Evolutionary conservation across 306 rosid species (phyloP), one percentile per base, ranked within the genome.

Genomic region (Benincasa hispida): DNA sequence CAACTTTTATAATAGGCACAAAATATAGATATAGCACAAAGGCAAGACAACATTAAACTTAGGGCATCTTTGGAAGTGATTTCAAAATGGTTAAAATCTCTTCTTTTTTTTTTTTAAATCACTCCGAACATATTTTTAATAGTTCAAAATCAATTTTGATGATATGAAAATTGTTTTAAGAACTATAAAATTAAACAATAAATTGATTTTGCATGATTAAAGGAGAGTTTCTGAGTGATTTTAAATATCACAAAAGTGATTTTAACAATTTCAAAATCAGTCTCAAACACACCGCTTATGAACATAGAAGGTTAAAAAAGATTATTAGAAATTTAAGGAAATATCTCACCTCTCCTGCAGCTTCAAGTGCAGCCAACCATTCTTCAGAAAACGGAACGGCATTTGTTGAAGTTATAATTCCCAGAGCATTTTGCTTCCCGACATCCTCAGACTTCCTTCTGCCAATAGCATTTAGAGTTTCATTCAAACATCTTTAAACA

Each of bases 301-400:
- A 41, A 41, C 47, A 41, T 11, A 45, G 0, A 4, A 50, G 55
- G 55, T 50, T 50, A 15, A 14, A 5, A 50, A 15, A 50, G 9
- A 17, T 21, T 50, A 22, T 0, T 67, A 12, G 54, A 41, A 67
- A 22, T 45, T 47, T 8, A 45, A 70, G 39, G 58, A 15, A 70
- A 47, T 70, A 45, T 70, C 25, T 70, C 58, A 91, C 97, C 97
- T 94, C 98, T 84, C 98, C 98, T 61, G 98, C 97, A 54, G 95
- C 93, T 90, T 91, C 97, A 73, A 94, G 55, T 79, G 95, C 97
- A 74, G 97, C 93, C 78, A 94, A 81, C 98, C 98, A 94, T 83
- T 94, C 98, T 39, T 94, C 97, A 72, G 97, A 90, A 77, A 91
- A 94, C 0, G 96, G 97, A 86, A 68, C 87, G 54, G 76, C 91